These are phyloP conservation scores for Puya raimondii DNA, from an alignment of 176 grass and related monocot genomes.

Conservation along the genomic window DNA sequence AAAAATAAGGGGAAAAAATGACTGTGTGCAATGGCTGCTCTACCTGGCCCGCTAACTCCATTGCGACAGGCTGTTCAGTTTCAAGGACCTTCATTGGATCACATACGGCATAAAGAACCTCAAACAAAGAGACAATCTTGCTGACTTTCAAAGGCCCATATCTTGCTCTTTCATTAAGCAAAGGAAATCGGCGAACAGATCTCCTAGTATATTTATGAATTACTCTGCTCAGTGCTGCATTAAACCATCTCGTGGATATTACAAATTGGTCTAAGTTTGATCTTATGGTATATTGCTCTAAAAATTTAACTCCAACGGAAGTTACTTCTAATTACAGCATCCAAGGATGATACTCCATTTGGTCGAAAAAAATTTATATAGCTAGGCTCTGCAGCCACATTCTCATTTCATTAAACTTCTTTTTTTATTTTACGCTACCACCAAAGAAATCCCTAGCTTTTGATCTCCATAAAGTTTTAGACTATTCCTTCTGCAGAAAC, in stretches of 20 bases:
- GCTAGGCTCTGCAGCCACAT: background rate
- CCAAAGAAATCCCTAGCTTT: background rate
- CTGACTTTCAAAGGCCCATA: slow-evolving; percentile 61
- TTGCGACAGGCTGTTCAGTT: slow-evolving; percentile 73
- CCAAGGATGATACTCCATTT: background rate
- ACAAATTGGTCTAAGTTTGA: background rate
- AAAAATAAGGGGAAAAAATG: background rate
- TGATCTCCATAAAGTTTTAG: background rate
- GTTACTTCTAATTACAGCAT: background rate
- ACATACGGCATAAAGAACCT: slow-evolving; percentile 41
- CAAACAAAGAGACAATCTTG: slow-evolving; percentile 59
- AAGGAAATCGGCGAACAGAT: slow-evolving; percentile 55
- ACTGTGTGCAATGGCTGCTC: background rate
- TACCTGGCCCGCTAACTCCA: slow-evolving; percentile 86
- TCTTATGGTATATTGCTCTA: background rate
- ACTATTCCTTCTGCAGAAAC: background rate
- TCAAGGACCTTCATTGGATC: slow-evolving; percentile 42
- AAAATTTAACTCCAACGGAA: background rate
- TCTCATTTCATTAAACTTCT: background rate
- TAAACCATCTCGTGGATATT: slow-evolving; percentile 17
- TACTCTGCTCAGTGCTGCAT: slow-evolving; percentile 72
- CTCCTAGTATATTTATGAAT: slow-evolving; percentile 56
- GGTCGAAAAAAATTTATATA: background rate
- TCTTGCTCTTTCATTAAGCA: slow-evolving; percentile 45
- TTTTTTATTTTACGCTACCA: background rate